Base-by-base conservation (phyloP, 1,139 yeast genomes). In the Debaryomyces nepalensis region DNA sequence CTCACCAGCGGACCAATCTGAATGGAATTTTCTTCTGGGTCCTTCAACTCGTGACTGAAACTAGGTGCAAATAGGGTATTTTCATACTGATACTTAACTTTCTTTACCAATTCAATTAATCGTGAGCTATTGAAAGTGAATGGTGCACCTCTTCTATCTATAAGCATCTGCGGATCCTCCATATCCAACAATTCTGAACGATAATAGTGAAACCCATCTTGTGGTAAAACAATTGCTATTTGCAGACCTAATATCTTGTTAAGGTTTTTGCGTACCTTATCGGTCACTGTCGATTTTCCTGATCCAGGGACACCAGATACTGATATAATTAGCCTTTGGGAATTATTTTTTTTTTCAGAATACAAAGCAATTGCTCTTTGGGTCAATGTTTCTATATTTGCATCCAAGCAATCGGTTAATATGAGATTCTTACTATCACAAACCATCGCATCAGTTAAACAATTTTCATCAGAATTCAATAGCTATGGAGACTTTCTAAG, bases 291-390 rank as follows among this genome's bases (percentile, higher is more conserved):
- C 12, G 59, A 48, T 35, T 59, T 59, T 19, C 64, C 64, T 15
- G 60, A 53, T 20, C 64, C 64, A 32, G 64, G 64, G 4, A 54
- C 50, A 11, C 64, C 64, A 10, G 61, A 61, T 6, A 59, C 33
- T 5, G 51, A 44, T 22, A 55, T 37, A 10, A 55, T 34, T 26
- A 45, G 36, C 35, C 49, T 40, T 21, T 31, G 34, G 18, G 11
- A 15, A 9, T 11, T 11, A n/a, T 31, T 26, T 22, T 32, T 26
- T 14, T 22, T 31, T n/a, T n/a, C 16, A 5, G 16, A 14, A 12
- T 37, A 37, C 19, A 41, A 20, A 5, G 18, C 7, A 16, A 27
- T 9, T 2, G 26, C 29, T 26, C 44, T 31, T 9, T 37, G 36
- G 10, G 24, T 27, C 32, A 41, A 33, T 23, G 5, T 14, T 20